phyloP scores from a whole-genome alignment of 2,329 filamentous ascomycete genomes.

The Colletotrichum orbiculare region DNA sequence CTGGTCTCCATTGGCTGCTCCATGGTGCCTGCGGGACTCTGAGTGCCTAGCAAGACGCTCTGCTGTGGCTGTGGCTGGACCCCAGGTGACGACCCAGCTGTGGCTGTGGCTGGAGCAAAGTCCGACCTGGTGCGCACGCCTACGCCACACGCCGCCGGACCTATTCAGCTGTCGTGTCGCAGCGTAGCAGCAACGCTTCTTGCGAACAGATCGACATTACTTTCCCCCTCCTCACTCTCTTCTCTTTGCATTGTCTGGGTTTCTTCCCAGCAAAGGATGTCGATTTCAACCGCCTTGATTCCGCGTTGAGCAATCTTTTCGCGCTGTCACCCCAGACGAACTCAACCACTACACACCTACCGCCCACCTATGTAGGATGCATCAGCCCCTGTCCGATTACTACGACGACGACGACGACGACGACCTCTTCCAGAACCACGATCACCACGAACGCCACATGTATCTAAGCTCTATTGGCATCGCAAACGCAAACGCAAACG shows the following conservation, averaged over 20 bases:
- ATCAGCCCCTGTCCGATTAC: constrained; percentile 7
- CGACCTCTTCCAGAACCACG: background rate
- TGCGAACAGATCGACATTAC: no score
- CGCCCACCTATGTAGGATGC: constrained; percentile 13
- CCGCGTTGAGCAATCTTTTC: constrained; percentile 14
- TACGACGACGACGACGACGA: background rate
- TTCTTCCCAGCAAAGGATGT: constrained; percentile 6
- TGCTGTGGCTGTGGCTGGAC: constrained; percentile 23
- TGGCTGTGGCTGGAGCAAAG: constrained; percentile 22
- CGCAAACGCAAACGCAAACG: background rate
- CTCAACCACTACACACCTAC: background rate
- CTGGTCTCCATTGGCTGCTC: constrained; percentile 17
- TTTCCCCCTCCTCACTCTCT: no score
- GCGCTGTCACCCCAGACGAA: background rate
- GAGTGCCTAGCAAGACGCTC: background rate
- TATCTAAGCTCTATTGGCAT: constrained; percentile 18
- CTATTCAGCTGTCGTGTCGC: no score
- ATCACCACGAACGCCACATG: constrained; percentile 20
- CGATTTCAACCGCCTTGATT: constrained; percentile 16
- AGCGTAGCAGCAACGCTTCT: no score
- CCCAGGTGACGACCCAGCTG: background rate
- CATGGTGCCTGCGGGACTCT: background rate
- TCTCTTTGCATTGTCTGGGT: no score
- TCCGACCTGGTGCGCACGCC: background rate
- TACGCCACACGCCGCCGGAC: no score